Base-by-base conservation (phyloP, 345 rosid species). In the Aquilaria sinensis region DNA sequence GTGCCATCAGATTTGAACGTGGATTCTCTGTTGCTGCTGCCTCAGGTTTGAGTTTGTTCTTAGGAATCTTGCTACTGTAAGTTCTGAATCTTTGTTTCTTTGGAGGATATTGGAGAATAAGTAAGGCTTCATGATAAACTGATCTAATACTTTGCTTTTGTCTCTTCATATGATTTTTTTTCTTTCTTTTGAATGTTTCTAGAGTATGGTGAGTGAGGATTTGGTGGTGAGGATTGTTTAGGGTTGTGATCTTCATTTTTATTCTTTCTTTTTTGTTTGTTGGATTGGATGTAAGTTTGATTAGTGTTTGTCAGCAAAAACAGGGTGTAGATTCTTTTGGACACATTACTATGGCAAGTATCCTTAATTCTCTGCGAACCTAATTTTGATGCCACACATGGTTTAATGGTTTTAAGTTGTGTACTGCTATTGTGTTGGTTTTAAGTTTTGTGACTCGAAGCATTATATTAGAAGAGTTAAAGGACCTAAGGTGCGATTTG, bases 1-100 rank as follows among this genome's bases (percentile, higher is more conserved):
- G 78, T 53, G 85, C 83, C 47, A 71, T 65, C 71, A 71, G 76
- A 72, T 47, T 76, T 13, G 29, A 23, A 4, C 77, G 61, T 69
- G 78, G 77, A 52, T 74, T 72, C 43, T 55, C 58, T 71, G 72
- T 60, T 63, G 74, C 78, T 53, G 73, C 61, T 63, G 74, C 78
- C 57, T 6, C 74, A 58, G 70, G 64, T 12, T 68, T 80, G 68
- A 81, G 82, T 72, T 72, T 83, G 73, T 69, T 81, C 49, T 70
- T 68, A 51, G 77, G 77, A 58, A 51, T 72, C 56, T 55, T 59
- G 60, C 47, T 76, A 78, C 41, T 73, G 60, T 80, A 67, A 73
- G 78, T 62, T 54, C 13, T 61, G 9, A 15, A 10, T 16, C 47
- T 59, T 9, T 12, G 9, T 32, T n/a, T 45, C 9, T 14, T 49